These are phyloP conservation scores for Talaromyces sp. DNA, from an alignment of 2,329 filamentous ascomycete genomes.

Conservation along the genomic window DNA sequence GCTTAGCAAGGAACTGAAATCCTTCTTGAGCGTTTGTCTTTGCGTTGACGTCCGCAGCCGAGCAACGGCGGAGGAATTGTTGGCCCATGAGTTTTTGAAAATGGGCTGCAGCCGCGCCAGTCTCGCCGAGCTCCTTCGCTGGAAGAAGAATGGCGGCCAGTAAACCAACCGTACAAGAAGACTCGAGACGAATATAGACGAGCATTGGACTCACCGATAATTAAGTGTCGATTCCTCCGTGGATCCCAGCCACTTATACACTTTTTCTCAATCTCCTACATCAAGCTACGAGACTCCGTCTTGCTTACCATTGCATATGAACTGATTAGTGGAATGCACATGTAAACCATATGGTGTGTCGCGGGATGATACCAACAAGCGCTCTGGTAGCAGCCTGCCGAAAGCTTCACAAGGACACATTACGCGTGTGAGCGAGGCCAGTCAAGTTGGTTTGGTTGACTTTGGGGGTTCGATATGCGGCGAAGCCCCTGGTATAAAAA, in stretches of 20 bases:
- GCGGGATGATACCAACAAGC: neutral
- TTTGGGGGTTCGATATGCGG: neutral
- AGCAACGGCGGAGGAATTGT: slow-evolving; percentile 82
- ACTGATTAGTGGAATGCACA: neutral
- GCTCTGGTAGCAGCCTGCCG: neutral
- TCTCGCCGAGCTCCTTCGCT: slow-evolving; percentile 81
- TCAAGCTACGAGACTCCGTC: neutral
- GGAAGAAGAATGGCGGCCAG: slow-evolving; percentile 42
- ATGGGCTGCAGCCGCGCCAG: slow-evolving; percentile 80
- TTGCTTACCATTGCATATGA: neutral
- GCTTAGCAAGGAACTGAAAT: slow-evolving; percentile 94
- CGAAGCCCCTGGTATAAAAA: neutral
- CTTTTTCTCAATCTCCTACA: neutral
- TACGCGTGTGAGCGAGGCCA: neutral
- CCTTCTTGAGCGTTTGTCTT: slow-evolving; percentile 91
- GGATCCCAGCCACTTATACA: neutral
- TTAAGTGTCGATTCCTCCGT: neutral
- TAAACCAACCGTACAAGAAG: slow-evolving; percentile 15
- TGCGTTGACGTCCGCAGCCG: slow-evolving; percentile 95
- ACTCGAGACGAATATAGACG: neutral
- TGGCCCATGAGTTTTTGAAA: slow-evolving; percentile 91
- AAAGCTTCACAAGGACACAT: neutral
- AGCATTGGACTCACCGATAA: neutral
- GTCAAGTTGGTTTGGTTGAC: neutral
- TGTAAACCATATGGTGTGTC: neutral